Percentiles rank a stretch among this genome's conserved stretches.
Evolutionary conservation across 331 rosid species (phyloP).

Genomic region (Quercus phellos): DNA sequence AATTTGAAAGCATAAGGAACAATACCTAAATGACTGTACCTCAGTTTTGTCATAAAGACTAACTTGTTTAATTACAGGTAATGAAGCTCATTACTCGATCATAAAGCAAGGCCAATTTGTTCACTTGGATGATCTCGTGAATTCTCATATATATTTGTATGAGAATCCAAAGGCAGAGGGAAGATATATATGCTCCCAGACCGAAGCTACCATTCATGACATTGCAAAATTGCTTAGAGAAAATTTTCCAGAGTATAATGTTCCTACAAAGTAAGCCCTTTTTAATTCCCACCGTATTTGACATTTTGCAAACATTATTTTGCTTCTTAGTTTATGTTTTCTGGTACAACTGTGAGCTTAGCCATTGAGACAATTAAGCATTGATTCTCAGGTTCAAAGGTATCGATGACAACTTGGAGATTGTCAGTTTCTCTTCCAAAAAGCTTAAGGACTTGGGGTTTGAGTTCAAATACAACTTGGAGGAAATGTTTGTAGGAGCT

Average conservation of each 20-base stretch:
- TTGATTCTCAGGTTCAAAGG: slow-evolving; percentile 44
- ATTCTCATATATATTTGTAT: slow-evolving; percentile 56
- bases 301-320: not conserved
- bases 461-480: slow-evolving; percentile 59
- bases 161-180: slow-evolving; percentile 67
- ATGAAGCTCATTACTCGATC: slow-evolving; percentile 52
- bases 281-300: not conserved
- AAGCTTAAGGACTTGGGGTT: slow-evolving; percentile 64
- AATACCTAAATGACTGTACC: too few species aligned
- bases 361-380: not conserved
- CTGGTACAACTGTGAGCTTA: not conserved
- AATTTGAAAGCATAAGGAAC: too few species aligned
- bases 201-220: slow-evolving; percentile 57
- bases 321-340: not conserved
- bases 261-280: slow-evolving; percentile 54
- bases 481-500: slow-evolving; percentile 66
- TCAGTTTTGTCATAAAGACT: too few species aligned
- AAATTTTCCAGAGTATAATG: slow-evolving; percentile 48
- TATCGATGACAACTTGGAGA: slow-evolving; percentile 50
- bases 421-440: slow-evolving; percentile 48
- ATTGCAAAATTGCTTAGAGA: slow-evolving; percentile 42
- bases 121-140: slow-evolving; percentile 72
- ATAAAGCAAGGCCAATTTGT: slow-evolving; percentile 64
- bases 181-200: slow-evolving; percentile 54
- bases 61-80: slow-evolving; percentile 28